Evolutionary conservation across 805 yeast genomes (phyloP).

Genomic region (Teunomyces barrocoloradensis): DNA sequence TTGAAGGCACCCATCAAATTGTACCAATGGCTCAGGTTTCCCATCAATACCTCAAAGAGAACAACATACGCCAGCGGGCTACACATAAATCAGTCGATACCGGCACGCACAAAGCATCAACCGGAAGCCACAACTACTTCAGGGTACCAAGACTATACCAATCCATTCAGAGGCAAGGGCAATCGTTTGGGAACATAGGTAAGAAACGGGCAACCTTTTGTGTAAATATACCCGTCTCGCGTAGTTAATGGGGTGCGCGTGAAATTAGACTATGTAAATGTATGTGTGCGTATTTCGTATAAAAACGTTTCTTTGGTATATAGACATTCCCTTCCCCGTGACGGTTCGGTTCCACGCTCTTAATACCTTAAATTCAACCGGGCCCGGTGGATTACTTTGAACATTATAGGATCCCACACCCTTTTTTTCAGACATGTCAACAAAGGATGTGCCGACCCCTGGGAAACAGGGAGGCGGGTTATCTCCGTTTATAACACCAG

Average conservation of each 20-base stretch:
- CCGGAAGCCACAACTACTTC: neutral
- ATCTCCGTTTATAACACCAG: neutral
- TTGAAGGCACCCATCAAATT: conserved; percentile 53
- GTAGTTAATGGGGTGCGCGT: neutral
- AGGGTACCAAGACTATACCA: neutral
- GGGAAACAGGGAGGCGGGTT: neutral
- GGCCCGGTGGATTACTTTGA: too few relatives aligned
- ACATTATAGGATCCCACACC: neutral
- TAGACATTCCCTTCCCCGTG: too few relatives aligned
- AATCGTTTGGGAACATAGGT: conserved; percentile 28
- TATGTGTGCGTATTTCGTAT: too few relatives aligned
- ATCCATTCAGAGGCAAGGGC: conserved; percentile 35
- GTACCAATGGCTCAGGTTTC: conserved; percentile 30
- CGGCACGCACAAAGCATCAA: neutral
- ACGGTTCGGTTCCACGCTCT: too few relatives aligned
- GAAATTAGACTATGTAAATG: neutral
- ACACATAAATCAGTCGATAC: neutral
- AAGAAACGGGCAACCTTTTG: conserved; percentile 3
- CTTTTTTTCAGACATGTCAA: neutral
- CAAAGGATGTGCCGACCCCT: neutral
- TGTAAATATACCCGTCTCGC: neutral
- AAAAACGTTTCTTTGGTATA: too few relatives aligned
- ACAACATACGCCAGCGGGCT: conserved; percentile 6
- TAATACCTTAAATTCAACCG: too few relatives aligned
- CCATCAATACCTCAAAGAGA: conserved; percentile 13